Percentiles rank a stretch among this genome's conserved stretches.
Evolutionary conservation across 2,329 filamentous ascomycete species (phyloP).

Genomic region (Talaromyces sp.): DNA sequence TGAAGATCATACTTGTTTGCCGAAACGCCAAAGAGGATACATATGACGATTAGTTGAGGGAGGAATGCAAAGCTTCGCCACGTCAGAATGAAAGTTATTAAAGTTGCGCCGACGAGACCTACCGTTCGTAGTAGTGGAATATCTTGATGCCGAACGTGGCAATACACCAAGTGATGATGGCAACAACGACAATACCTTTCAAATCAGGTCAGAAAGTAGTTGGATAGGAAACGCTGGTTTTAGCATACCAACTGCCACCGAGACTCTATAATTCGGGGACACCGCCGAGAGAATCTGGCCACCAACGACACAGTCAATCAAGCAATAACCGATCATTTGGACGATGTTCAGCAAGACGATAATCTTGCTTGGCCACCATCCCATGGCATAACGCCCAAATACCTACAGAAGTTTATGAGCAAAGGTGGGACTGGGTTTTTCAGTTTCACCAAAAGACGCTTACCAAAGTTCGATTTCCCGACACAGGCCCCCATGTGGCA

Average conservation of each 20-base stretch:
- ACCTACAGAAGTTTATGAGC: constrained; percentile 31
- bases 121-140: constrained; percentile 66
- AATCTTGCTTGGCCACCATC: constrained; percentile 62
- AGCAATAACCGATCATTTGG: constrained; percentile 57
- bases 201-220: constrained; percentile 3
- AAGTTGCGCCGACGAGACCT: constrained; percentile 14
- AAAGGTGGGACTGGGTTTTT: not conserved
- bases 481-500: constrained; percentile 58
- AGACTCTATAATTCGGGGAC: constrained; percentile 53
- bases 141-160: constrained; percentile 64
- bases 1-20: constrained; percentile 56
- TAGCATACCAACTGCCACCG: constrained; percentile 55
- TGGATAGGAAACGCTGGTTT: not conserved
- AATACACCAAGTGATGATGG: constrained; percentile 59
- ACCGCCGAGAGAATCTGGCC: constrained; percentile 67
- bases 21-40: constrained; percentile 59
- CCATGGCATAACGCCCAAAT: constrained; percentile 58
- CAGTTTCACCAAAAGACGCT: constrained; percentile 4
- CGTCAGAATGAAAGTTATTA: not conserved
- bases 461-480: constrained; percentile 59
- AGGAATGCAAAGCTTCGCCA: constrained; percentile 55
- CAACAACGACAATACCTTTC: constrained; percentile 56
- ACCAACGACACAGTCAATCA: constrained; percentile 62
- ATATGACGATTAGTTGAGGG: constrained; percentile 58
- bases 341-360: constrained; percentile 61